phyloP scores from a whole-genome alignment of 1,139 yeast species.

The Sugiyamaella paludigena region DNA sequence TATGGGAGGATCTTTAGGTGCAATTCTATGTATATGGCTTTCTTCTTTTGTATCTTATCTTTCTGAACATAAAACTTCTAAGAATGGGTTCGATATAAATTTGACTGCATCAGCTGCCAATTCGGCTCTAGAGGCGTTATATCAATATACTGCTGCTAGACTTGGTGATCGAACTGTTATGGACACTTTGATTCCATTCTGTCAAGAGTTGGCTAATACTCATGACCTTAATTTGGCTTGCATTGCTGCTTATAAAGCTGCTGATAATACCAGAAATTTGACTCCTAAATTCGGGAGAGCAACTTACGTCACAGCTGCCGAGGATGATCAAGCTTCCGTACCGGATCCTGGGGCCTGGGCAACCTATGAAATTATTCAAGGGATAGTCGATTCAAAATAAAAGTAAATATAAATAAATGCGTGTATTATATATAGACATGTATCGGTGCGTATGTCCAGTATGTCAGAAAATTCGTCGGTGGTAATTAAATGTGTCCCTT shows the following conservation, averaged over 20 bases:
- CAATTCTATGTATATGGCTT: slow-evolving; percentile 46
- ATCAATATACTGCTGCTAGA: slow-evolving; percentile 47
- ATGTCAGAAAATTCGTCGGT: too few species aligned
- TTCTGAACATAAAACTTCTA: neutral
- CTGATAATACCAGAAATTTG: slow-evolving; percentile 43
- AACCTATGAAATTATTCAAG: slow-evolving; percentile 11
- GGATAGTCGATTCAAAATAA: slow-evolving; percentile 6
- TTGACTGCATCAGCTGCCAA: slow-evolving; percentile 28
- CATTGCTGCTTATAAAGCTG: slow-evolving; percentile 40
- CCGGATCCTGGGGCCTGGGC: slow-evolving; percentile 48
- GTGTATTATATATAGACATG: too few species aligned
- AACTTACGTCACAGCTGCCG: slow-evolving; percentile 40
- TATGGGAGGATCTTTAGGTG: slow-evolving; percentile 54
- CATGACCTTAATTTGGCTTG: slow-evolving; percentile 37
- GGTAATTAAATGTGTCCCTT: too few species aligned
- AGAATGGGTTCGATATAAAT: slow-evolving; percentile 25
- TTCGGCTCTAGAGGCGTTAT: slow-evolving; percentile 39
- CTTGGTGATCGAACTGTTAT: slow-evolving; percentile 50
- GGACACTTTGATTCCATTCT: slow-evolving; percentile 51
- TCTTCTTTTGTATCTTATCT: slow-evolving; percentile 41
- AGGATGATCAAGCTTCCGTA: slow-evolving; percentile 13
- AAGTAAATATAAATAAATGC: neutral
- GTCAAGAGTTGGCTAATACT: slow-evolving; percentile 34
- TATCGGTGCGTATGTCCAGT: too few species aligned
- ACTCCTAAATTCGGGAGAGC: slow-evolving; percentile 47